Conservation (phyloP, 495 filamentous ascomycete species). For the Podospora anserina region DNA sequence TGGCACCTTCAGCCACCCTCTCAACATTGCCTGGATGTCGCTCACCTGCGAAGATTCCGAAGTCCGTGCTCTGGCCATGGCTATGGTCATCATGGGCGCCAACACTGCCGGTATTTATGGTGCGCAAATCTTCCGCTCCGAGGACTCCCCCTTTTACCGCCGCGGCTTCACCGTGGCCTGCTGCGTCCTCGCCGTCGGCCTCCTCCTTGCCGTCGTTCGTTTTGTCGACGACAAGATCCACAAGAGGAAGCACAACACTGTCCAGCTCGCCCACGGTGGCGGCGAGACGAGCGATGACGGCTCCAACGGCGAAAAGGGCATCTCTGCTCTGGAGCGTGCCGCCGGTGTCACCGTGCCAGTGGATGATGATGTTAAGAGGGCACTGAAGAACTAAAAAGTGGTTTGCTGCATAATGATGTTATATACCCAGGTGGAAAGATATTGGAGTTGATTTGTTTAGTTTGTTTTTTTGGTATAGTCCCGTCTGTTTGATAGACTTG, state of each 20-base stretch:
- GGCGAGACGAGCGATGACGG: background rate
- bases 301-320: slow-evolving; percentile 1
- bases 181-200: slow-evolving; percentile 22
- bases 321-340: background rate
- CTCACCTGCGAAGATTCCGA: slow-evolving; percentile 34
- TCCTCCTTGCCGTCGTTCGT: slow-evolving; percentile 25
- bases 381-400: background rate
- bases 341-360: background rate
- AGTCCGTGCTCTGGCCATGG: slow-evolving; percentile 39
- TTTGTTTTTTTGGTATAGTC: background rate
- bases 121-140: slow-evolving; percentile 52
- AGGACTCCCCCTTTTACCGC: slow-evolving; percentile 50
- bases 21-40: slow-evolving; percentile 42
- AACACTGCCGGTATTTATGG: slow-evolving; percentile 54
- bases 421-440: background rate
- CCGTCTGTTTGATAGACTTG: background rate
- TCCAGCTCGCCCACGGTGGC: background rate
- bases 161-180: slow-evolving; percentile 38
- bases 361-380: slow-evolving; percentile 2
- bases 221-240: slow-evolving; percentile 32
- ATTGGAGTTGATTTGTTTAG: background rate
- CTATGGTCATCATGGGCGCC: slow-evolving; percentile 56
- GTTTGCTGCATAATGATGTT: background rate
- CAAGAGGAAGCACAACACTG: slow-evolving; percentile 3
- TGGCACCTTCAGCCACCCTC: slow-evolving; percentile 46